These are phyloP conservation scores for Glutinoglossum americanum DNA, from an alignment of 495 filamentous ascomycete genomes.

Conservation along the genomic window DNA sequence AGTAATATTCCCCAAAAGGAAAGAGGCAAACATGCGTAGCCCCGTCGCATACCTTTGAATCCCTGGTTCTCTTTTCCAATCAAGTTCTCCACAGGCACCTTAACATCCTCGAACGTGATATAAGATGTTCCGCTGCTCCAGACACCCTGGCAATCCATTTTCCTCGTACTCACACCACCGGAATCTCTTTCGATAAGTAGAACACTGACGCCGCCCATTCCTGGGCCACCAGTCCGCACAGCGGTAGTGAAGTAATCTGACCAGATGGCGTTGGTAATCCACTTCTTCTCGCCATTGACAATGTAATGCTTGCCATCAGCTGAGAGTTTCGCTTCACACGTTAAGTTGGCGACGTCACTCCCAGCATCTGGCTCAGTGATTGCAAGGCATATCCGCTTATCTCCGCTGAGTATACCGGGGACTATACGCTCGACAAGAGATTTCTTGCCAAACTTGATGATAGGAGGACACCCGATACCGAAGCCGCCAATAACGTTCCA, in stretches of 20 bases:
- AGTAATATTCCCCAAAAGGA: constrained; percentile 4
- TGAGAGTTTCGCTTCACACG: constrained; percentile 79
- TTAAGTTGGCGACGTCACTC: constrained; percentile 81
- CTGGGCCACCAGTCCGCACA: constrained; percentile 64
- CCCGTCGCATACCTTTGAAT: constrained; percentile 44
- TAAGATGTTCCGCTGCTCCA: constrained; percentile 91
- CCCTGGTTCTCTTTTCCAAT: constrained; percentile 96
- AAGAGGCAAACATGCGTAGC: not conserved
- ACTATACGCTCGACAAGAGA: constrained; percentile 60
- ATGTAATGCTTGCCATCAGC: constrained; percentile 97
- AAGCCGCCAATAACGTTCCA: constrained; percentile 95
- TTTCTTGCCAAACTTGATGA: constrained; percentile 86
- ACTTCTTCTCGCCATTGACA: constrained; percentile 99
- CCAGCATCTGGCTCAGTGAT: constrained; percentile 71
- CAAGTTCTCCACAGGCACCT: constrained; percentile 93
- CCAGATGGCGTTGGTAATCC: constrained; percentile 98
- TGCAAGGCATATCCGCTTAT: constrained; percentile 86
- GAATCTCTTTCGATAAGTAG: constrained; percentile 68
- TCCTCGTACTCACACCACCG: constrained; percentile 71
- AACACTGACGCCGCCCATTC: constrained; percentile 80
- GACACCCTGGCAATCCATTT: constrained; percentile 97
- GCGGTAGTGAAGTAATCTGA: constrained; percentile 93
- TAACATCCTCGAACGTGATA: constrained; percentile 94
- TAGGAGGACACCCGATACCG: constrained; percentile 77
- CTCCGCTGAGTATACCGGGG: constrained; percentile 68